Base-by-base conservation (phyloP, 208 protist species). In the Crithidia brevicula region DNA sequence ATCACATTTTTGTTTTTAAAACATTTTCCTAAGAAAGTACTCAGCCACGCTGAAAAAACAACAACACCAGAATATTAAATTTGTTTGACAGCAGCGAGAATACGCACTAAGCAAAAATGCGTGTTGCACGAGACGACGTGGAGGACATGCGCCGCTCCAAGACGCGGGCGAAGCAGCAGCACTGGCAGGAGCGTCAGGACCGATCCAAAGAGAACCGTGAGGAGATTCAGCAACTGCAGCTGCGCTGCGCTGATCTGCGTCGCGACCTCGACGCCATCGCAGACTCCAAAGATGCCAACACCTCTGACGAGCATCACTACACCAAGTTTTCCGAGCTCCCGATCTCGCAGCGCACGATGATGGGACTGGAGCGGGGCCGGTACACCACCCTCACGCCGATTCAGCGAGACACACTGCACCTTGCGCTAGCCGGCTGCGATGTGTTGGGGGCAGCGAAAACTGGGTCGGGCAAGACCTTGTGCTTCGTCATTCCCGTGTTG, bases 371-470 rank as follows among this genome's bases (percentile, higher is more conserved):
- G 67, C 78, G 91, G 8, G 91, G 82, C 15, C 88, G 91, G 46
- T 99, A 96, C 79, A 93, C 78, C 10, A 86, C 84, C 42, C 92
- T 99, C 86, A 99, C 98, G 15, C 92, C 95, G 11, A 98, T 99
- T 64, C 98, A 99, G 81, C 74, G 81, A 30, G 92, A 97, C 50
- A 79, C 98, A 3, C 86, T 99, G 18, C 97, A 96, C 30, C 87
- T 98, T 31, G 91, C 98, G 0, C 82, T 99, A 7, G 89, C 89
- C 2, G 98, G 98, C 0, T 80, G 91, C 28, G 98, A 99, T 76
- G 91, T 99, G 25, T 90, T 99, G n/a, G 99, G 97, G 28, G 98
- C 98, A 13, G 98, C 98, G 18, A 98, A 97, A 72, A 99, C 98
- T 9, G 98, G 98, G 57, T 98, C 94, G 1, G 98, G 98, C 71